phyloP scores from a whole-genome alignment of 306 rosid genomes.

The Adenanthera pavonina region DNA sequence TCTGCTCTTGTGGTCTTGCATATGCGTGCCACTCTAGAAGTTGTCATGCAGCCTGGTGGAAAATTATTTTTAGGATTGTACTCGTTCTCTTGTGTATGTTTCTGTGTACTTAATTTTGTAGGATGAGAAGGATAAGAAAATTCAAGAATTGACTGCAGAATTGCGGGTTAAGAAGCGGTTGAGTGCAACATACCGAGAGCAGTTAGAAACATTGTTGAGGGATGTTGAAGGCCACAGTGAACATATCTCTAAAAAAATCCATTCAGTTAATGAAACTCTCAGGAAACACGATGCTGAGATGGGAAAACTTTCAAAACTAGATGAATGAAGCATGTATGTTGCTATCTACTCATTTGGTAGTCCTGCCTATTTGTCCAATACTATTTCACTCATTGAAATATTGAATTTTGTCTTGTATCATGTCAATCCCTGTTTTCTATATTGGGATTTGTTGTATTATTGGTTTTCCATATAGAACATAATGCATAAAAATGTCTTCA shows the following conservation, averaged over 20 bases:
- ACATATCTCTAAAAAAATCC: conserved; percentile 28
- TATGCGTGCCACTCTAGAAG: neutral
- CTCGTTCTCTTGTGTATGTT: neutral
- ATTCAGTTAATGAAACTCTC: conserved; percentile 32
- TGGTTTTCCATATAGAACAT: neutral
- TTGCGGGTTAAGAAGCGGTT: conserved; percentile 41
- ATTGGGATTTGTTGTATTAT: neutral
- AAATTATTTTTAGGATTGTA: neutral
- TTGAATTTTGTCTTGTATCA: neutral
- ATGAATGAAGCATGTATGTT: neutral
- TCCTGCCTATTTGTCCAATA: neutral
- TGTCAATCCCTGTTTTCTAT: neutral
- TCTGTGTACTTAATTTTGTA: conserved; percentile 13
- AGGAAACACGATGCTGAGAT: conserved; percentile 31
- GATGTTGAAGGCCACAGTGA: conserved; percentile 39
- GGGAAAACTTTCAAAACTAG: neutral
- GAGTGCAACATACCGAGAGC: conserved; percentile 37
- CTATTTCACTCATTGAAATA: neutral
- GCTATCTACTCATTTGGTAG: neutral
- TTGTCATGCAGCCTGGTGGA: neutral
- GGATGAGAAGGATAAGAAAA: conserved; percentile 46
- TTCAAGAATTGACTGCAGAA: conserved; percentile 39
- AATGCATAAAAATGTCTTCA: neutral
- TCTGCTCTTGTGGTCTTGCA: neutral
- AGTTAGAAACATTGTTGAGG: conserved; percentile 34